Base-by-base conservation (phyloP, 1,139 yeast species). In the Meyerozyma athensensis region DNA sequence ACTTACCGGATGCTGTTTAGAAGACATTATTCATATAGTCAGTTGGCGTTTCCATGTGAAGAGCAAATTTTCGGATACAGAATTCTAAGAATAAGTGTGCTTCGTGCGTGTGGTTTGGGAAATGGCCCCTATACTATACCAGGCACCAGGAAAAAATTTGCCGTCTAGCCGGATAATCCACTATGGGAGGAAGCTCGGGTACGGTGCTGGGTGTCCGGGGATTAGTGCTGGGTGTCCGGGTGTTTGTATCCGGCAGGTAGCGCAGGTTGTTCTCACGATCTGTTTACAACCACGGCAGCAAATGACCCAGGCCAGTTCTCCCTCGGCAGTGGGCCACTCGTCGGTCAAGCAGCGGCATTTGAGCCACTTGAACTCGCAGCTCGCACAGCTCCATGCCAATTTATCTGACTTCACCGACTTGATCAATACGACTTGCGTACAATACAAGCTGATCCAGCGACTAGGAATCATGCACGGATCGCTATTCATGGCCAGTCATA, bases 401-500 rank as follows among this genome's bases (percentile, higher is more conserved):
- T 54, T 80, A 35, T 56, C 69, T 13, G 84, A 79, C 45, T 69
- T 80, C 50, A 78, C 77, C 48, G 75, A 67, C 44, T 59, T 79
- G 44, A 57, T 81, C 33, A 63, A 66, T 30, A 74, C 74, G 9
- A 76, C 85, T 2, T 64, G 77, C 8, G 66, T 66, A 19, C 86
- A 81, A 48, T 80, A 77, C 37, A 72, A 74, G 42, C 63, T 70
- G 21, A 74, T 81, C 22, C 73, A 78, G 48, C 65, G 67, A 43
- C 58, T 81, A 33, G 86, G 86, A 3, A 68, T 77, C 36, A 63
- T 77, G 44, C 86, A 81, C 45, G 84, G 83, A 2, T 66, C 79
- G 17, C 58, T 80, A 45, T 75, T 79, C 48, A 77, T 78, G 82
- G 81, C 83, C 4, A 71, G 79, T 48, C 80, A 77, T 48, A 67